These are phyloP conservation scores for Choanephora cucurbitarum DNA, from an alignment of 371 early-diverging fungal genomes.

Conservation along the genomic window DNA sequence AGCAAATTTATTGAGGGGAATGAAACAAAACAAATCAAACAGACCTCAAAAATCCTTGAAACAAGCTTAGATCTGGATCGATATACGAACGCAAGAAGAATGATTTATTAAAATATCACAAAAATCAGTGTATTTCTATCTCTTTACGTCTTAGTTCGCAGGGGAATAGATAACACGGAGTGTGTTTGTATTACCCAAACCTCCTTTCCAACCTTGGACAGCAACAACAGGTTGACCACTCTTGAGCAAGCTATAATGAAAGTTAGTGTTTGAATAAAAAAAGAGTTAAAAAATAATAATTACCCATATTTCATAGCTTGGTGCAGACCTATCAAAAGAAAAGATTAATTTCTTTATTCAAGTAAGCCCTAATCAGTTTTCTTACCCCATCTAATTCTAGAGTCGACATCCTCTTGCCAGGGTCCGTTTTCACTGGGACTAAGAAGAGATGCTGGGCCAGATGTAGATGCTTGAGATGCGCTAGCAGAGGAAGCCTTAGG, in stretches of 20 bases:
- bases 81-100: too few relatives aligned
- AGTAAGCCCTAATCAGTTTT: too few relatives aligned
- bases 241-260: constrained; percentile 54
- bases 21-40: too few relatives aligned
- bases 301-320: constrained; percentile 64
- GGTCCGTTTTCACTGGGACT: constrained; percentile 53
- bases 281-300: background rate
- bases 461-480: constrained; percentile 25
- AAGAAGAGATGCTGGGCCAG: constrained; percentile 30
- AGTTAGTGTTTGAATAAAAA: background rate
- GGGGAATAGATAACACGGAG: constrained; percentile 71
- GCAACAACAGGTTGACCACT: constrained; percentile 73
- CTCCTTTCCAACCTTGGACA: constrained; percentile 84
- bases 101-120: too few relatives aligned
- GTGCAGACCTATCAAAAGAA: constrained; percentile 58
- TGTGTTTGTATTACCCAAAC: constrained; percentile 85
- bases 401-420: constrained; percentile 89
- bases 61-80: too few relatives aligned
- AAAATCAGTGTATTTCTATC: too few relatives aligned
- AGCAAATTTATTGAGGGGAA: too few relatives aligned
- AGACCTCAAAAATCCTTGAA: too few relatives aligned
- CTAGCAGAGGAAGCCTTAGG: constrained; percentile 50
- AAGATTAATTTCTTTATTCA: background rate
- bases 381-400: constrained; percentile 68
- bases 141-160: constrained; percentile 1